A percentile compares a stretch with the other conserved stretches of the same genome.
These are phyloP conservation scores for Metarhizium sp. DNA, from an alignment of 2,329 filamentous ascomycete species.

Conservation along the genomic window DNA sequence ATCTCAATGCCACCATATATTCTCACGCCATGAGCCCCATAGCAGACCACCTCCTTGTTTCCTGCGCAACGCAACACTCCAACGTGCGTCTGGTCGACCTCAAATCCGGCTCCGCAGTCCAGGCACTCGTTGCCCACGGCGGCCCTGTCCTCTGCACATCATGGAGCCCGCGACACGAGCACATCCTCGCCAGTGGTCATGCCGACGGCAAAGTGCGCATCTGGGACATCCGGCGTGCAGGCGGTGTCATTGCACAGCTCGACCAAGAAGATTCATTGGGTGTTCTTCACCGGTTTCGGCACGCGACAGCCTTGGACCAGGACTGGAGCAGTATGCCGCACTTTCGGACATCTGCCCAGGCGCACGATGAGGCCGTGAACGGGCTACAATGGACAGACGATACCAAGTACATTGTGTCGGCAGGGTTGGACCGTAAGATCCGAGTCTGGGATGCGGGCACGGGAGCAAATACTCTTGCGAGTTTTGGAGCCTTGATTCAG, in stretches of 20 bases:
- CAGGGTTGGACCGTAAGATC: constrained; percentile 75
- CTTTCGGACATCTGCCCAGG: constrained; percentile 45
- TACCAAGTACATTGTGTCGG: constrained; percentile 65
- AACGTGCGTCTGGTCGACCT: constrained; percentile 79
- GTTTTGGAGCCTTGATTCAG: constrained; percentile 73
- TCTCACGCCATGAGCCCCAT: constrained; percentile 70
- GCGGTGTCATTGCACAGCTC: constrained; percentile 64
- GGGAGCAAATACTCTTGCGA: constrained; percentile 78
- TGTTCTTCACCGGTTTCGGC: constrained; percentile 34
- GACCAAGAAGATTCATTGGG: constrained; percentile 80
- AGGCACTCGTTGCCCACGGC: constrained; percentile 60
- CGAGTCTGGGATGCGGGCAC: constrained; percentile 77
- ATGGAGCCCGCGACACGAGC: constrained; percentile 75
- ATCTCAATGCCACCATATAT: constrained; percentile 60
- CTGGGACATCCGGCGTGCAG: constrained; percentile 79
- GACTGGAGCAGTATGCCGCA: constrained; percentile 20
- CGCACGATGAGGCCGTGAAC: constrained; percentile 77
- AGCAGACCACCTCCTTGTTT: constrained; percentile 66
- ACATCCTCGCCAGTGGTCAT: constrained; percentile 77
- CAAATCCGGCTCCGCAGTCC: constrained; percentile 64
- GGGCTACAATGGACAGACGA: constrained; percentile 78
- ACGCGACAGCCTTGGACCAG: constrained; percentile 21
- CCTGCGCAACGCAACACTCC: constrained; percentile 80
- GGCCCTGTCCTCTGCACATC: constrained; percentile 58
- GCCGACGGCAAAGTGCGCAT: constrained; percentile 74